Conservation (phyloP, 2,329 filamentous ascomycete genomes). For the Pyricularia sp. region DNA sequence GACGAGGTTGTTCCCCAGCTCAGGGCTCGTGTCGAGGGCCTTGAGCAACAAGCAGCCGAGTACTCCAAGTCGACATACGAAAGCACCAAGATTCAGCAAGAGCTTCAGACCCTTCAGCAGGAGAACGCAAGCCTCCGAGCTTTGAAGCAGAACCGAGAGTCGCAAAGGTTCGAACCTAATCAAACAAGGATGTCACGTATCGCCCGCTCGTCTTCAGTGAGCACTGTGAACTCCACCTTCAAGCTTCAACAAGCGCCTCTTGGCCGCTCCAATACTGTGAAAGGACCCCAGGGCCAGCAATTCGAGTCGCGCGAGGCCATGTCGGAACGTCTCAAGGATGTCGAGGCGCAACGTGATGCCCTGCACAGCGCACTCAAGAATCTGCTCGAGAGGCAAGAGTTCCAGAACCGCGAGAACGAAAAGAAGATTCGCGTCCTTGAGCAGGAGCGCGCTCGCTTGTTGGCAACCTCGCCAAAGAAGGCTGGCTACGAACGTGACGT, state of each 20-base stretch:
- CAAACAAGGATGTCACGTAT: background rate
- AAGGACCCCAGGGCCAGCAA: constrained; percentile 24
- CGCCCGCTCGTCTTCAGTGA: constrained; percentile 17
- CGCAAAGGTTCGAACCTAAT: background rate
- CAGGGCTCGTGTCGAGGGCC: constrained; percentile 59
- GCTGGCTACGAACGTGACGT: constrained; percentile 79
- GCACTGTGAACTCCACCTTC: constrained; percentile 17
- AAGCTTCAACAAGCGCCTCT: constrained; percentile 18
- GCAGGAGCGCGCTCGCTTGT: constrained; percentile 60
- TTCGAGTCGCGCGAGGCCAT: constrained; percentile 54
- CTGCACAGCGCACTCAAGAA: constrained; percentile 78
- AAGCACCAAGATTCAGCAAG: constrained; percentile 74
- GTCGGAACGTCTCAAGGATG: constrained; percentile 74
- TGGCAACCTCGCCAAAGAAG: constrained; percentile 55
- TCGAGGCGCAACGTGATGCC: constrained; percentile 87
- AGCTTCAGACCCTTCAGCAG: constrained; percentile 41
- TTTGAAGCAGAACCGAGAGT: background rate
- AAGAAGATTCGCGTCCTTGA: constrained; percentile 71
- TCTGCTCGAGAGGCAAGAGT: constrained; percentile 72
- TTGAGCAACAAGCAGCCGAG: constrained; percentile 62
- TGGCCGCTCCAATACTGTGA: constrained; percentile 43
- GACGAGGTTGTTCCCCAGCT: constrained; percentile 79
- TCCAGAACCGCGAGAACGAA: constrained; percentile 69
- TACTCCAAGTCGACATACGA: constrained; percentile 66
- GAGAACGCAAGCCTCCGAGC: constrained; percentile 49